Base-by-base conservation (phyloP, 345 rosid species). In the Carallia pectinifolia region DNA sequence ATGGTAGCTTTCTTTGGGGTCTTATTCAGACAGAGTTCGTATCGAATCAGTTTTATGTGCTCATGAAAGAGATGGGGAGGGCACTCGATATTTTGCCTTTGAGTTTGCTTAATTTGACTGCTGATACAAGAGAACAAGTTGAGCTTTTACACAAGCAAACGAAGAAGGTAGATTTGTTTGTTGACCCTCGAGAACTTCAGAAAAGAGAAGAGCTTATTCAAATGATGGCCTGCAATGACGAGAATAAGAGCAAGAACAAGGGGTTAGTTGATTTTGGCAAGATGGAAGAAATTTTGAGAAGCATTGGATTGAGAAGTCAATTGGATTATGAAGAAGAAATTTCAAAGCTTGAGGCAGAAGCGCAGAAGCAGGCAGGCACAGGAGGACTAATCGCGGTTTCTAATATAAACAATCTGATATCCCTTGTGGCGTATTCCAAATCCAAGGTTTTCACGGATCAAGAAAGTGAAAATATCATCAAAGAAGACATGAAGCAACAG, bases 1-100 rank as follows among this genome's bases (percentile, higher is more conserved):
- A 81, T 39, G 77, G 86, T 2, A 86, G 94, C 80, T 79, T 68
- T 47, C 79, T 89, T 9, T 86, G 89, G 91, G 64, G 77, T 36
- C 73, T 89, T 4, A 29, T 77, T 13, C 89, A 81, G 67, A 78
- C 81, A 2, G 76, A 84, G 23, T 19, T 52, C 3, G 9, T 87
- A 33, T 86, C 94, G 6, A 77, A 79, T 65, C 88, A 84, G 53
- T 89, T 87, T n/a, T 68, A 78, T 62, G 82, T 72, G 16, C 62
- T 84, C 5, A 88, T 76, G 71, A 89, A 81, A 81, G 91, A 89
- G 60, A 87, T 87, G 86, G 89, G 88, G 2, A 76, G 80, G 33
- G 90, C 90, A 17, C 84, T 89, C 2, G 94, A 89, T 69, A 87
- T 89, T 67, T 67, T 89, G 5, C 91, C 94, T 37, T 62, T 85